Percentiles rank a stretch among this genome's conserved stretches.
Conservation (phyloP, 106 monocot genomes). For the Narthecium ossifragum region DNA sequence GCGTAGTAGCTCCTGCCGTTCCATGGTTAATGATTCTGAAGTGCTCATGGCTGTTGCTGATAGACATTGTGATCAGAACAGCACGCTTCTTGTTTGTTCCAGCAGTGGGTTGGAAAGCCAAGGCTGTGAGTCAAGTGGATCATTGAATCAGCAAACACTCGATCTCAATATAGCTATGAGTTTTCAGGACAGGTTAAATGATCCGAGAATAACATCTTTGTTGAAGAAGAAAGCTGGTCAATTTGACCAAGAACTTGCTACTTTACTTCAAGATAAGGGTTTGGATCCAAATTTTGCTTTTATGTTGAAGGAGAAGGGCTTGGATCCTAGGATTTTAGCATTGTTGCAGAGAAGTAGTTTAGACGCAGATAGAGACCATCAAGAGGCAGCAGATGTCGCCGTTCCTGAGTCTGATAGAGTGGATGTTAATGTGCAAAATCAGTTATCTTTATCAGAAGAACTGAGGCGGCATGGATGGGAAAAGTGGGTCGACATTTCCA, state of each 20-base stretch:
- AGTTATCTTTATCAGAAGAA: slow-evolving; percentile 89
- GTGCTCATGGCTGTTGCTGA: slow-evolving; percentile 24
- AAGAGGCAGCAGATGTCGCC: slow-evolving; percentile 51
- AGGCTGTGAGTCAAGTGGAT: slow-evolving; percentile 69
- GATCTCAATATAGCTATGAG: slow-evolving; percentile 66
- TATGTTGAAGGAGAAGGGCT: slow-evolving; percentile 86
- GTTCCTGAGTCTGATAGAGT: slow-evolving; percentile 72
- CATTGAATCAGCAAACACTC: slow-evolving; percentile 44
- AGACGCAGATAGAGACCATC: slow-evolving; percentile 96
- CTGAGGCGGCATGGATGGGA: slow-evolving; percentile 68
- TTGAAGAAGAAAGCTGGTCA: slow-evolving; percentile 70
- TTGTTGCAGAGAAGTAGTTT: slow-evolving; percentile 91
- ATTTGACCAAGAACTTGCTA: slow-evolving; percentile 65
- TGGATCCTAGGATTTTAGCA: slow-evolving; percentile 91
- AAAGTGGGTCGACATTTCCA: slow-evolving; percentile 68
- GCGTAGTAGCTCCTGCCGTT: slow-evolving; percentile 85
- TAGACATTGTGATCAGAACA: slow-evolving; percentile 36
- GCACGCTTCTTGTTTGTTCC: slow-evolving; percentile 44
- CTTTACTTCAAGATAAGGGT: slow-evolving; percentile 90
- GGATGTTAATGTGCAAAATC: slow-evolving; percentile 59
- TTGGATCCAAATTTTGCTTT: slow-evolving; percentile 95
- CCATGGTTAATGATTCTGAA: slow-evolving; percentile 74
- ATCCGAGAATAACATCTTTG: slow-evolving; percentile 84
- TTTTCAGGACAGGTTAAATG: slow-evolving; percentile 81
- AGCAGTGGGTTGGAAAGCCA: slow-evolving; percentile 78